Evolutionary conservation across 306 rosid genomes (phyloP), one percentile per base, ranked within the genome.

Genomic region (Prunus campanulata): DNA sequence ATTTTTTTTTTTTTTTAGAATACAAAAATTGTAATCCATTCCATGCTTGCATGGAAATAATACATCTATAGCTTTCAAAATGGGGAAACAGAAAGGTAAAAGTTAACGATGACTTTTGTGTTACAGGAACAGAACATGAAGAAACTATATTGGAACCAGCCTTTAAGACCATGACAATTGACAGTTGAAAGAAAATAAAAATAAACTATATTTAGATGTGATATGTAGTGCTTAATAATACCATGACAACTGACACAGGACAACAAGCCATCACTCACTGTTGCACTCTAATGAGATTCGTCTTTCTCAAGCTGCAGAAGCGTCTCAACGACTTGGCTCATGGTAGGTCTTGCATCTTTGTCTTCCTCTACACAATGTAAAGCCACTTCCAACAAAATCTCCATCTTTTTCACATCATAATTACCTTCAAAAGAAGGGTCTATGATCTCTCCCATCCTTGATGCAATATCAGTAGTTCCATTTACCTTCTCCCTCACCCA

Each of bases 361-460:
- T 88, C 85, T 80, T 88, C 93, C 70, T 82, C 63, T 14, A 83
- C 91, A 55, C 96, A 90, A 20, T 62, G 82, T 63, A 90, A 20
- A 83, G 88, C 89, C 11, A 85, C 75, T 46, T 15, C 65, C 2
- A 32, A 72, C 65, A 87, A 62, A 77, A 22, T 78, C 78, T 78
- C 83, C 81, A 87, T 72, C 84, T 80, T 68, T 7, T 6, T 65
- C 39, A 59, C 68, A 2, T 87, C 86, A 65, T 27, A 80, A 7
- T 30, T 56, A 6, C 74, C 87, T 79, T 63, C 80, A 39, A 89
- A 25, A 0, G 35, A 44, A 1, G 77, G 72, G 54, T 90, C 88
- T 5, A 77, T 25, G 11, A 91, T 85, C 70, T 77, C 86, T 65
- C 69, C 91, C 8, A 87, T 65, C 87, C 87, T 79, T 44, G 69